phyloP scores from a whole-genome alignment of 2,329 filamentous ascomycete genomes.

The Xylariales sp. region DNA sequence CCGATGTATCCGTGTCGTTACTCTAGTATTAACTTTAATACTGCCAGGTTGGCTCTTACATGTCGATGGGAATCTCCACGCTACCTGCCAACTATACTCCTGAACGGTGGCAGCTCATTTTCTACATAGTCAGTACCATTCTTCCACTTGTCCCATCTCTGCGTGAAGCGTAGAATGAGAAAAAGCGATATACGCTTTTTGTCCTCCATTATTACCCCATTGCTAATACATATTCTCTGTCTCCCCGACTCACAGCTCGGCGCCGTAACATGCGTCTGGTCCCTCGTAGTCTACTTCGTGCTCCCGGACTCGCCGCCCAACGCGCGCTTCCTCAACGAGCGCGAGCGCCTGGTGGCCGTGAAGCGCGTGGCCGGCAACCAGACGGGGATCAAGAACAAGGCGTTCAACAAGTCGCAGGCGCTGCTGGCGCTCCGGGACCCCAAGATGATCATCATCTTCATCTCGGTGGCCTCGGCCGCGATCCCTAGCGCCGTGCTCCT shows the following conservation, averaged over 20 bases:
- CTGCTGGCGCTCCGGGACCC: slow-evolving; percentile 43
- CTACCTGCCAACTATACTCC: slow-evolving; percentile 17
- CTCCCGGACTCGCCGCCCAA: slow-evolving; percentile 23
- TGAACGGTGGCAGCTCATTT: slow-evolving; percentile 21
- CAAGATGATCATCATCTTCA: slow-evolving; percentile 54
- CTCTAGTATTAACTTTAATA: not conserved
- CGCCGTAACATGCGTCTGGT: slow-evolving; percentile 20
- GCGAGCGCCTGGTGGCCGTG: slow-evolving; percentile 18
- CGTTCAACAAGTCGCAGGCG: slow-evolving; percentile 43
- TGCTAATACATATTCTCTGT: too few relatives aligned
- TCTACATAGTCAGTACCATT: too few relatives aligned
- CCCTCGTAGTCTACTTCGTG: slow-evolving; percentile 16
- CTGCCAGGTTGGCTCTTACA: slow-evolving; percentile 18
- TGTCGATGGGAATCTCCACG: slow-evolving; percentile 25
- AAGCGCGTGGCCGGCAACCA: slow-evolving; percentile 18
- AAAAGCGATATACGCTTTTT: too few relatives aligned
- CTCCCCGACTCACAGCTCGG: too few relatives aligned
- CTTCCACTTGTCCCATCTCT: too few relatives aligned
- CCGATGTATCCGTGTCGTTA: slow-evolving; percentile 2
- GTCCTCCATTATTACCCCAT: too few relatives aligned
- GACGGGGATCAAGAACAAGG: slow-evolving; percentile 19
- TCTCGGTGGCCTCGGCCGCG: slow-evolving; percentile 49
- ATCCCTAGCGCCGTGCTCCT: slow-evolving; percentile 47
- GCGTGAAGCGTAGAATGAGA: too few relatives aligned
- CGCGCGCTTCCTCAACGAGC: slow-evolving; percentile 18